Evolutionary conservation across 2,329 filamentous ascomycete species (phyloP).

Genomic region (Penicillium sp.): DNA sequence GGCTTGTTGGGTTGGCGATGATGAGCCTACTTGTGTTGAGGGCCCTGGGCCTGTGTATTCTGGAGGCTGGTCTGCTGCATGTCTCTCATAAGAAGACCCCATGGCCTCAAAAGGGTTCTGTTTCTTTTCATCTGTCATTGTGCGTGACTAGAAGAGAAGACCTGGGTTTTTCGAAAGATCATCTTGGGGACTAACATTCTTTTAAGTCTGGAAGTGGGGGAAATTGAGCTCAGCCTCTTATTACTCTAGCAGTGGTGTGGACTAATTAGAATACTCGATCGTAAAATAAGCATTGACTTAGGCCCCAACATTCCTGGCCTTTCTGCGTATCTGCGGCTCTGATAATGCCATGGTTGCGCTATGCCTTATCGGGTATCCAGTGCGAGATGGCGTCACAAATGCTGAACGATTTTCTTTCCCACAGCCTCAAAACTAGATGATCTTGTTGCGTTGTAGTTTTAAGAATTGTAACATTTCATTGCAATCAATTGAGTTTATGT

Average conservation of each 20-base stretch:
- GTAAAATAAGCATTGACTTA: background rate
- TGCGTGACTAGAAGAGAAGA: background rate
- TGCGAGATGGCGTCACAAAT: constrained; percentile 3
- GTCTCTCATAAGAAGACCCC: background rate
- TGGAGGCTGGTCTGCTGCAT: constrained; percentile 3
- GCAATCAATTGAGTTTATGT: background rate
- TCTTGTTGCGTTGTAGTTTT: too few relatives aligned
- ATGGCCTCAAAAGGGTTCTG: background rate
- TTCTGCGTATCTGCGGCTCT: background rate
- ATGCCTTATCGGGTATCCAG: constrained; percentile 9
- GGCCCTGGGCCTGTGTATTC: background rate
- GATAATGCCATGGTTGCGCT: background rate
- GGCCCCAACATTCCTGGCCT: background rate
- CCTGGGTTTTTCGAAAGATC: background rate
- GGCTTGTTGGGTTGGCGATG: background rate
- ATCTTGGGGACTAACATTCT: background rate
- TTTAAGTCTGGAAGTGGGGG: constrained; percentile 3
- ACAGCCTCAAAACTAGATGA: background rate
- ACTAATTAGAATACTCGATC: background rate
- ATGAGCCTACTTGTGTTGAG: background rate
- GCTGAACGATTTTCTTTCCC: background rate
- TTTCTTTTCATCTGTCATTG: constrained; percentile 7
- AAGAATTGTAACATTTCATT: background rate
- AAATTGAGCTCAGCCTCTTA: constrained; percentile 1
- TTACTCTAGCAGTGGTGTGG: background rate